A percentile compares a stretch with the other conserved stretches of the same genome.
These are phyloP conservation scores for Fusarium pseudograminearum DNA, from an alignment of 2,329 filamentous ascomycete species.

Conservation along the genomic window DNA sequence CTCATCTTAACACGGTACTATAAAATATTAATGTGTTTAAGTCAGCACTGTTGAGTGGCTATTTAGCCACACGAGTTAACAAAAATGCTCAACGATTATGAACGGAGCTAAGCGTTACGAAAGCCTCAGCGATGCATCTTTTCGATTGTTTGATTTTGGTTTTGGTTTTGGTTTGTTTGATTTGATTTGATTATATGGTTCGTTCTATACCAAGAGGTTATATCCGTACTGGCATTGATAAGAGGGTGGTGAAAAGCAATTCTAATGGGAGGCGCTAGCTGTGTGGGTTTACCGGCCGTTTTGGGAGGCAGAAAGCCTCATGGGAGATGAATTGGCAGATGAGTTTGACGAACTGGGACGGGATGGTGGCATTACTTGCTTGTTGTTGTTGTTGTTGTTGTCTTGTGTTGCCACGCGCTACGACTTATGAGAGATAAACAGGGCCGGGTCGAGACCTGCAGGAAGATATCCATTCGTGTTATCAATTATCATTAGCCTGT, in stretches of 20 bases:
- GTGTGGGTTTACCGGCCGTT: constrained; percentile 19
- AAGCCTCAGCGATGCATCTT: constrained; percentile 38
- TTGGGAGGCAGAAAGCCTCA: constrained; percentile 30
- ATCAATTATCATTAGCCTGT: constrained; percentile 25
- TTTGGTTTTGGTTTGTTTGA: background rate
- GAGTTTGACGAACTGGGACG: constrained; percentile 31
- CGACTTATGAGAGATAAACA: constrained; percentile 50
- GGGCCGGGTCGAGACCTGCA: constrained; percentile 36
- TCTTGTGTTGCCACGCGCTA: constrained; percentile 44
- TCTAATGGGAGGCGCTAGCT: constrained; percentile 28
- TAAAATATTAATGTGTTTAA: constrained; percentile 45
- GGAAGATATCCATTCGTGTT: constrained; percentile 47
- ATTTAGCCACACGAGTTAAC: background rate
- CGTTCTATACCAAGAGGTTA: constrained; percentile 14
- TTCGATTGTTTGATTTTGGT: constrained; percentile 2
- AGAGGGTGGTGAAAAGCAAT: constrained; percentile 34
- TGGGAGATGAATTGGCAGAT: constrained; percentile 10
- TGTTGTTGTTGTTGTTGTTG: background rate
- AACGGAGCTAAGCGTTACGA: constrained; percentile 38
- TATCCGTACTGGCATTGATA: constrained; percentile 18
- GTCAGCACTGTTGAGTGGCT: constrained; percentile 16
- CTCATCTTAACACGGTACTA: constrained; percentile 51
- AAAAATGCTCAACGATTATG: constrained; percentile 18
- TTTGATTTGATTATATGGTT: background rate
- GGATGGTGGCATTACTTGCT: constrained; percentile 35